Percentiles rank a stretch among this genome's conserved stretches.
Conservation (phyloP, 345 rosid genomes). For the Trapa incisa region DNA sequence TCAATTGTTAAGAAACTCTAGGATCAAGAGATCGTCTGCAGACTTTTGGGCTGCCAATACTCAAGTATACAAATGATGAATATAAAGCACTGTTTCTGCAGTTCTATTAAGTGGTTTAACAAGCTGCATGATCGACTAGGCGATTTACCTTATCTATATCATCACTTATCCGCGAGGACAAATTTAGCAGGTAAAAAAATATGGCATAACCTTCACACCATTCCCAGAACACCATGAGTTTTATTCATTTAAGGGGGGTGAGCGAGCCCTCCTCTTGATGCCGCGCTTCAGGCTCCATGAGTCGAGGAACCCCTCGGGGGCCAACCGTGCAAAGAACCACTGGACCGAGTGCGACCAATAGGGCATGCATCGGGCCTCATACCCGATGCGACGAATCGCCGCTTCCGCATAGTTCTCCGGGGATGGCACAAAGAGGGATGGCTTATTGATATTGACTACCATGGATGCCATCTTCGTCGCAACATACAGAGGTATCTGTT, state of each 20-base stretch:
- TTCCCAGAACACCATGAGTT: too few relatives aligned
- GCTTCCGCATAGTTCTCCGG: slow-evolving; percentile 47
- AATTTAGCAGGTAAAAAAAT: too few relatives aligned
- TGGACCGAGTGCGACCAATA: slow-evolving; percentile 73
- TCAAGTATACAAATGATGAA: too few relatives aligned
- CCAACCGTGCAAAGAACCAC: slow-evolving; percentile 42
- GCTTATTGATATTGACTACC: slow-evolving; percentile 36
- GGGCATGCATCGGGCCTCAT: slow-evolving; percentile 53
- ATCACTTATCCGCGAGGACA: too few relatives aligned
- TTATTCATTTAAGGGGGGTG: neutral
- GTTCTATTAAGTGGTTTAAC: too few relatives aligned
- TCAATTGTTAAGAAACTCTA: too few relatives aligned
- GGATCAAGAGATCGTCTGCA: too few relatives aligned
- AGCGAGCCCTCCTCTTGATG: slow-evolving; percentile 26
- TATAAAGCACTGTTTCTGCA: too few relatives aligned
- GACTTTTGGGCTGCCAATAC: too few relatives aligned
- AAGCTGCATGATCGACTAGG: too few relatives aligned
- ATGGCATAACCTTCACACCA: too few relatives aligned
- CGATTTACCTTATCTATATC: too few relatives aligned
- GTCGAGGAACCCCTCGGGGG: slow-evolving; percentile 46
- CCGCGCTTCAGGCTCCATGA: slow-evolving; percentile 79
- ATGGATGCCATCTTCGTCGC: slow-evolving; percentile 64
- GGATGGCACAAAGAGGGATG: slow-evolving; percentile 47
- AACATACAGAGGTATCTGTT: slow-evolving; percentile 64
- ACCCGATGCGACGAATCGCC: slow-evolving; percentile 44